A percentile compares a stretch with the other conserved stretches of the same genome.
phyloP scores from a whole-genome alignment of 768 basidiomycete species.

The Pleurotus pulmonarius region DNA sequence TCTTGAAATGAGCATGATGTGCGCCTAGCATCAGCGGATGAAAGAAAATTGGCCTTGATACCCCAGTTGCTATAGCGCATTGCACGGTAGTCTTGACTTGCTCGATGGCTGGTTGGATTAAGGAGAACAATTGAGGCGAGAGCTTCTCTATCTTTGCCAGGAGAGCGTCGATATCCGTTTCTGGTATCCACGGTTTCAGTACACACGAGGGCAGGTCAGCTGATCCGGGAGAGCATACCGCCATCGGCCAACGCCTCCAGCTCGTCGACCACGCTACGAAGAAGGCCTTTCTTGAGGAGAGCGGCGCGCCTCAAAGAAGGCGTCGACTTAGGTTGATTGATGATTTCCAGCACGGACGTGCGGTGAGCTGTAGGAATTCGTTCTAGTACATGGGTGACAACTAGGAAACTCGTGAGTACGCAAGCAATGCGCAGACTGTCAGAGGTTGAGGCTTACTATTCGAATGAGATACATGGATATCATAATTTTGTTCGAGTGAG shows the following conservation, averaged over 20 bases:
- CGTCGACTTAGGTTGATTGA: slow-evolving; percentile 63
- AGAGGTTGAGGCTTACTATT: slow-evolving; percentile 44
- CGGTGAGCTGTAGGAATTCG: slow-evolving; percentile 59
- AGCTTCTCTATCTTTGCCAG: slow-evolving; percentile 55
- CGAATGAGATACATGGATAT: slow-evolving; percentile 78
- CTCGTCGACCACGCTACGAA: slow-evolving; percentile 67
- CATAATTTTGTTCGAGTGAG: slow-evolving; percentile 61
- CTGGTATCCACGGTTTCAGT: slow-evolving; percentile 26
- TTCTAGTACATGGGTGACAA: slow-evolving; percentile 60
- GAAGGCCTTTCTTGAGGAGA: slow-evolving; percentile 65
- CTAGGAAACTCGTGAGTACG: slow-evolving; percentile 31
- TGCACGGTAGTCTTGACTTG: slow-evolving; percentile 64
- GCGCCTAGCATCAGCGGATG: slow-evolving; percentile 71
- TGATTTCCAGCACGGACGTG: slow-evolving; percentile 55
- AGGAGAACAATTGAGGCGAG: slow-evolving; percentile 46
- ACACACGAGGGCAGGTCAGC: not conserved
- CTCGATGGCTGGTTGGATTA: slow-evolving; percentile 47
- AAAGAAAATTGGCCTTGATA: slow-evolving; percentile 59
- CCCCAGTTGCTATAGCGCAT: slow-evolving; percentile 57
- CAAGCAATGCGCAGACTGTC: not conserved
- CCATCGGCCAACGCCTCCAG: slow-evolving; percentile 65
- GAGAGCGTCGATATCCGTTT: slow-evolving; percentile 59
- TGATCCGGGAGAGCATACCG: slow-evolving; percentile 32
- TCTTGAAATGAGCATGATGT: slow-evolving; percentile 62
- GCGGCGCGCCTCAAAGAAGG: slow-evolving; percentile 65